Base-by-base conservation (phyloP, 2,329 filamentous ascomycete species). In the Allantophomopsis lycopodina region DNA sequence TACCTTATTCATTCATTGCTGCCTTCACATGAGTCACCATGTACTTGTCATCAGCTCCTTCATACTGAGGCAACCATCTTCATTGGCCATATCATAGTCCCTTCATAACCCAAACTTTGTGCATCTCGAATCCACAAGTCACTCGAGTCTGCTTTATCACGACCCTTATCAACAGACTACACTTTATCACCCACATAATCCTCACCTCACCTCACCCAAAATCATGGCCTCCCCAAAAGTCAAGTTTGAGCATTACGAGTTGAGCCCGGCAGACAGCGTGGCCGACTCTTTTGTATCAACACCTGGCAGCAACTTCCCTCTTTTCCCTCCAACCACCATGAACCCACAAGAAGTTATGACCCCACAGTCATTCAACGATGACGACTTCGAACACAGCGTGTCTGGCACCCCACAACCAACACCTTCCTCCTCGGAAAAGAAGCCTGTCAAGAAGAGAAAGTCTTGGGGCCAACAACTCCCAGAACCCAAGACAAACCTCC, bases 391-490 rank as follows among this genome's bases (percentile, higher is more conserved):
- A 32, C 36, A 40, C 17, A 32, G 18, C 32, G 40, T 50, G 12
- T 44, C 48, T 35, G 51, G 47, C 20, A 52, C 50, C 17, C 50
- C 53, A 2, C 48, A 51, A 17, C 50, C 54, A 14, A 41, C 40
- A 38, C 23, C 23, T 6, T 28, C 23, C 5, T 28, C 23, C 3
- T 17, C 32, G 32, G 73, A 79, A 36, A 85, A 83, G 70, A 91
- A 85, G 66, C 70, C 73, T 1, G 65, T 71, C 30, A 95, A 95
- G 76, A 95, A 95, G 76, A 73, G 91, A 54, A 98, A 96, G 66
- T 96, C 91, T 37, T 98, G 91, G 91, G 91, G 91, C 37, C 91
- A 98, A 62, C 85, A 94, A 59, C 77, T 96, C 32, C 91, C 91
- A 14, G 85, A 93, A 56, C 91, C 91, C 34, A 96, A 95, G 73